phyloP scores from a whole-genome alignment of 768 basidiomycete species.

The Boletellus ananas region DNA sequence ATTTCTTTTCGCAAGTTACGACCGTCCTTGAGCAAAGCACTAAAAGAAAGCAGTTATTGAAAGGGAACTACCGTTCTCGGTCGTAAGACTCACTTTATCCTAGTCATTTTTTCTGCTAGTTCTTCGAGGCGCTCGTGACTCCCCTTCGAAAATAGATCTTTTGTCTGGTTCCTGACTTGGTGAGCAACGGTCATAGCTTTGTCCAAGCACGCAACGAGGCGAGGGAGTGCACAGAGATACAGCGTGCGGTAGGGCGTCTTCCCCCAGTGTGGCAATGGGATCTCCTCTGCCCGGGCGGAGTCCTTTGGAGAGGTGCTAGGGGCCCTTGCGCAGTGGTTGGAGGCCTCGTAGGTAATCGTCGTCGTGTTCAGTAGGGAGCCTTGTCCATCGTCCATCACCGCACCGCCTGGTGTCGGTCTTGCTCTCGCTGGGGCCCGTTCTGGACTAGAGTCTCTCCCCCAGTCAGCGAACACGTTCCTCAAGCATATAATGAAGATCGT shows the following conservation, averaged over 20 bases:
- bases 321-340: too few relatives aligned
- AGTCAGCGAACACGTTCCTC: conserved; percentile 19
- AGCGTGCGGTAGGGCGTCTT: conserved; percentile 32
- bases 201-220: conserved; percentile 41
- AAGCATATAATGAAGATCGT: conserved; percentile 29
- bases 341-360: too few relatives aligned
- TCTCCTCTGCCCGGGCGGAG: too few relatives aligned
- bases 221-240: conserved; percentile 38
- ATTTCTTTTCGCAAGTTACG: conserved; percentile 29
- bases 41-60: conserved; percentile 6
- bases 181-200: conserved; percentile 23
- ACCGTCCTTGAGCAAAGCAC: conserved; percentile 26
- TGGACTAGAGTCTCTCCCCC: too few relatives aligned
- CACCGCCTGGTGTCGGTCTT: too few relatives aligned
- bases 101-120: conserved; percentile 26
- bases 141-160: conserved; percentile 25
- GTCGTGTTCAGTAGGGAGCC: too few relatives aligned
- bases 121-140: conserved; percentile 36
- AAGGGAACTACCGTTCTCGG: background rate
- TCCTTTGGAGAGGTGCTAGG: conserved; percentile 12
- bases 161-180: conserved; percentile 32
- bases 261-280: too few relatives aligned
- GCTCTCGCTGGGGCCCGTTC: too few relatives aligned
- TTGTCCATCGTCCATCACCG: too few relatives aligned
- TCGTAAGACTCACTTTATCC: conserved; percentile 30